Evolutionary conservation across 2,329 filamentous ascomycete species (phyloP).

Genomic region (Aspergillus hortae): DNA sequence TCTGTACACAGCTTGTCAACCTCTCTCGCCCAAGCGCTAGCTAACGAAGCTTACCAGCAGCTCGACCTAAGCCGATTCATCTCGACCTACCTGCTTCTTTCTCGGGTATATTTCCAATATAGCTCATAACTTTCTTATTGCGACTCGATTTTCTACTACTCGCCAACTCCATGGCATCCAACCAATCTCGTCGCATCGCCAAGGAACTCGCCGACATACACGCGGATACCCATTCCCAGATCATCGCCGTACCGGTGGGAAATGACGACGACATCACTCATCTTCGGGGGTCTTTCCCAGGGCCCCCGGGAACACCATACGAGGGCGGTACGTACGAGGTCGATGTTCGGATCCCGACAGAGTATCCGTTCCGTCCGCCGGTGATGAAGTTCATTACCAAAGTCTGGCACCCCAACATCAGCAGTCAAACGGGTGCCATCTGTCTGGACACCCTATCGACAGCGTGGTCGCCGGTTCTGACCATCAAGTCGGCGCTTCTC

Average conservation of each 20-base stretch:
- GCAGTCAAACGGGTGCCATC: constrained; percentile 90
- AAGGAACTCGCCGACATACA: constrained; percentile 50
- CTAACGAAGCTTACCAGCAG: too few species aligned
- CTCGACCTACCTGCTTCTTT: neutral
- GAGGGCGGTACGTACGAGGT: constrained; percentile 78
- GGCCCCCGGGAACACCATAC: constrained; percentile 90
- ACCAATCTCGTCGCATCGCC: constrained; percentile 53
- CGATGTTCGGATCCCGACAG: constrained; percentile 80
- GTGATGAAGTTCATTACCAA: constrained; percentile 88
- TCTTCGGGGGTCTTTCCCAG: constrained; percentile 76
- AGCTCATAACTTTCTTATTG: too few species aligned
- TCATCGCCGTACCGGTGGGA: constrained; percentile 63
- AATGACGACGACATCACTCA: constrained; percentile 71
- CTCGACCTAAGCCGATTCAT: too few species aligned
- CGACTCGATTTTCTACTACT: neutral
- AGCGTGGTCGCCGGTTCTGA: constrained; percentile 94
- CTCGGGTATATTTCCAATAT: neutral
- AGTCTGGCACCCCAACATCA: constrained; percentile 97
- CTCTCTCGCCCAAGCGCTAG: too few species aligned
- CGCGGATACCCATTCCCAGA: constrained; percentile 69
- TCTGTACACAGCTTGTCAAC: too few species aligned
- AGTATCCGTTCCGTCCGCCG: constrained; percentile 92
- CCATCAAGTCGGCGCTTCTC: constrained; percentile 90
- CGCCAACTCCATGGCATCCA: constrained; percentile 48
- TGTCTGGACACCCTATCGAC: constrained; percentile 88